These are phyloP conservation scores for Metschnikowia picachoensis DNA, from an alignment of 805 yeast species.

Conservation along the genomic window DNA sequence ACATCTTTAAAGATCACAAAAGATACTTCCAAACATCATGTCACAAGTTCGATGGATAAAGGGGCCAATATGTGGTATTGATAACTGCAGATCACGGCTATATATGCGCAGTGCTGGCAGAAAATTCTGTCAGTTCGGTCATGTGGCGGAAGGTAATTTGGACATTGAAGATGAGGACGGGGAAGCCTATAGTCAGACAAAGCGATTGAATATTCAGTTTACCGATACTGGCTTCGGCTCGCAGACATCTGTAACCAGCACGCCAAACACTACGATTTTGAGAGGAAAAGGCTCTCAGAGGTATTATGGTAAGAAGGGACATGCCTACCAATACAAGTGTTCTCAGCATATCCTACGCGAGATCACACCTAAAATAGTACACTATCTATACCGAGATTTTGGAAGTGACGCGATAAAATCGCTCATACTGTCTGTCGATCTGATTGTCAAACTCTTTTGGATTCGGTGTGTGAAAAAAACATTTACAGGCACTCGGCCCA, in stretches of 20 bases:
- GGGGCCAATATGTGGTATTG: slow-evolving; percentile 86
- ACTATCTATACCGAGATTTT: slow-evolving; percentile 2
- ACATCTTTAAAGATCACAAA: not conserved
- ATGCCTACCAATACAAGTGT: slow-evolving; percentile 39
- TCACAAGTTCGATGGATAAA: slow-evolving; percentile 43
- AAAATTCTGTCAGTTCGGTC: slow-evolving; percentile 86
- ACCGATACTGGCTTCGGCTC: slow-evolving; percentile 25
- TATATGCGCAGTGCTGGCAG: slow-evolving; percentile 75
- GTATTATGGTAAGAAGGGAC: slow-evolving; percentile 49
- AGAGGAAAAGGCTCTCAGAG: slow-evolving; percentile 7
- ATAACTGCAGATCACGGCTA: slow-evolving; percentile 77
- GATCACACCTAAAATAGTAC: slow-evolving; percentile 24
- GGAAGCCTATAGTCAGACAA: slow-evolving; percentile 47
- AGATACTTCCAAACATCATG: slow-evolving; percentile 3
- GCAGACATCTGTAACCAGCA: slow-evolving; percentile 5
- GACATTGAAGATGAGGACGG: slow-evolving; percentile 85
- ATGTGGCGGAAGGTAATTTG: slow-evolving; percentile 74
- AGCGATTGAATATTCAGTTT: slow-evolving; percentile 48
- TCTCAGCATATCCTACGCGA: slow-evolving; percentile 48
- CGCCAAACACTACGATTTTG: not conserved
- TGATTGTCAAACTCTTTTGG: slow-evolving; percentile 34
- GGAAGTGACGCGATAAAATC: slow-evolving; percentile 1
- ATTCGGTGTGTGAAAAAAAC: slow-evolving; percentile 14
- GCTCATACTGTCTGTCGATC: not conserved
- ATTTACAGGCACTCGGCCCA: slow-evolving; percentile 13